Base-by-base conservation (phyloP, 352 stramenopile species). In the Pythium rishiriense region DNA sequence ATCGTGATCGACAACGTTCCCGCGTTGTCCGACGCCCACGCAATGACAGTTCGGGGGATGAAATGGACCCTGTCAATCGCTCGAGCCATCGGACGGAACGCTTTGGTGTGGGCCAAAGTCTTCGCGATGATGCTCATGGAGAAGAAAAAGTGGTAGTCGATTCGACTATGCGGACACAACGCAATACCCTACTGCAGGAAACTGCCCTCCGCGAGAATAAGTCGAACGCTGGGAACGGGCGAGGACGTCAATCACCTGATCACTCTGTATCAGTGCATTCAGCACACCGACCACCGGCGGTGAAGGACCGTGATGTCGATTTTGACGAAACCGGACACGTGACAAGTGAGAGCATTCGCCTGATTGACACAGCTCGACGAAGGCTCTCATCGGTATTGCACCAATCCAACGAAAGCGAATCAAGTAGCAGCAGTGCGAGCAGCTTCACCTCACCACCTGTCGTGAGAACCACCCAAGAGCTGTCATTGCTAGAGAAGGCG, bases 401-500 rank as follows among this genome's bases (percentile, higher is more conserved):
- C 14, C 66, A 72, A 25, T 78, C 69, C 0, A 51, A 54, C 39
- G 62, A 51, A 14, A 46, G 55, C 15, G 45, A 70, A 8, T 61
- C 47, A 8, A 48, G 29, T 21, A 81, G 62, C 33, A 87, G 74
- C 43, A 65, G 54, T 35, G 62, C 56, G 53, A 88, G 73, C 26
- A 68, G 66, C 42, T 81, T 78, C 57, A 66, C 67, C 9, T 82
- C 71, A 37, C 64, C 68, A 25, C 75, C 76, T 1, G 65, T 85
- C 57, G 69, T 71, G 48, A 68, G 81, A 55, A 88, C 81, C 7
- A 84, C 83, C 67, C 73, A 87, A 50, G 81, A 92, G 49, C 75
- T 83, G 69, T 80, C 75, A 24, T 58, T 88, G 25, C 50, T 92
- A 41, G 78, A 90, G 66, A 88, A 84, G 43, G 79, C 81, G 22